Evolutionary conservation across 2,329 filamentous ascomycete genomes (phyloP).

Genomic region (Alternaria sp.): DNA sequence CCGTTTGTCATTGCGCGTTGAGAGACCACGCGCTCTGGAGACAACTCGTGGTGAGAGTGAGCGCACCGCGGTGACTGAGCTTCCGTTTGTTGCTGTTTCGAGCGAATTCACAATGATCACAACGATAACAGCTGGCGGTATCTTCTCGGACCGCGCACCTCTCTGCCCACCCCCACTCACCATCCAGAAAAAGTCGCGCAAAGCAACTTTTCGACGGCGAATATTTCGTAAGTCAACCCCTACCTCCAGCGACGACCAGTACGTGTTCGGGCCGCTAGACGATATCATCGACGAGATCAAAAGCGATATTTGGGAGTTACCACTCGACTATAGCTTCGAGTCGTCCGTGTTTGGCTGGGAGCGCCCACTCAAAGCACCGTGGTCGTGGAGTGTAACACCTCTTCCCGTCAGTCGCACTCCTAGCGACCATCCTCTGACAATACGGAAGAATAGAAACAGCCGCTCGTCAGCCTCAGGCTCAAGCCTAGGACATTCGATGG

Average conservation of each 20-base stretch:
- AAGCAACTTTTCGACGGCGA: constrained; percentile 36
- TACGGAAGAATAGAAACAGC: constrained; percentile 46
- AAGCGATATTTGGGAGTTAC: constrained; percentile 38
- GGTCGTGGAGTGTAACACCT: constrained; percentile 36
- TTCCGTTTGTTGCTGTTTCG: constrained; percentile 15
- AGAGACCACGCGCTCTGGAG: neutral
- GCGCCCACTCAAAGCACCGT: constrained; percentile 28
- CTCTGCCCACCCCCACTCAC: constrained; percentile 42
- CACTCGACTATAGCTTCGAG: constrained; percentile 22
- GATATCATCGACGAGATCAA: constrained; percentile 49
- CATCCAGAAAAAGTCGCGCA: constrained; percentile 41
- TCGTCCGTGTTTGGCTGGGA: constrained; percentile 25
- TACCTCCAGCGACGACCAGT: constrained; percentile 12
- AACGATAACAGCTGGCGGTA: constrained; percentile 12
- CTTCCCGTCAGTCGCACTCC: constrained; percentile 43
- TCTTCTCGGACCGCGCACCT: constrained; percentile 22
- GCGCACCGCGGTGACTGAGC: constrained; percentile 15
- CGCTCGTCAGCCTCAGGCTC: constrained; percentile 41
- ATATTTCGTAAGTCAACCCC: constrained; percentile 35
- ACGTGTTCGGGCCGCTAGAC: constrained; percentile 39
- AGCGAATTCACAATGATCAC: constrained; percentile 24
- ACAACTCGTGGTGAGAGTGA: constrained; percentile 15
- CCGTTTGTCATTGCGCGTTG: neutral
- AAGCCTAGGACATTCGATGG: constrained; percentile 26
- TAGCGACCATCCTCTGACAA: constrained; percentile 40